phyloP scores from a whole-genome alignment of 2,329 filamentous ascomycete species.

The Colletotrichum noveboracense region DNA sequence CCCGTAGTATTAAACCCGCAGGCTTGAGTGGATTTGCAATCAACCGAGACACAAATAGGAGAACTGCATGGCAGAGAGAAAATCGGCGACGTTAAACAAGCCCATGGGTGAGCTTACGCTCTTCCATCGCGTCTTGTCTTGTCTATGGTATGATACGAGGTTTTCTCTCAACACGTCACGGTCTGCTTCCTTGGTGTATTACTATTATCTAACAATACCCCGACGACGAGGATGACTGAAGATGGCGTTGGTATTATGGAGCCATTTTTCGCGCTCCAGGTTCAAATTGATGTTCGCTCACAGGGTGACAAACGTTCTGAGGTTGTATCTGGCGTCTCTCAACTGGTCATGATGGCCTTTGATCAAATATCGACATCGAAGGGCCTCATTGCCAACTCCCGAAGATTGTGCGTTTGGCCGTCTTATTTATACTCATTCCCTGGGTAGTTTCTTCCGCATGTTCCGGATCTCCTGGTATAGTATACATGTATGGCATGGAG shows the following conservation, averaged over 20 bases:
- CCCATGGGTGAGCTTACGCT: rapidly evolving
- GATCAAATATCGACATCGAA: not conserved
- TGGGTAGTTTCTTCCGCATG: not conserved
- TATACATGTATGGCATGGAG: no score
- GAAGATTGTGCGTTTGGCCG: not conserved
- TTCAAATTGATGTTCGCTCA: not conserved
- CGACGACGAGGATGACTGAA: not conserved
- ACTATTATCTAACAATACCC: not conserved
- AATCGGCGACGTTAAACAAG: no score
- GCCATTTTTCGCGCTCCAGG: not conserved
- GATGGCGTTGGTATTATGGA: not conserved
- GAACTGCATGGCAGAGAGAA: no score
- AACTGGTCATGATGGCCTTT: not conserved
- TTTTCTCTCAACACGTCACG: rapidly evolving
- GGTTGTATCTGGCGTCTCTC: not conserved
- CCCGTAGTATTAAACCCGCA: no score
- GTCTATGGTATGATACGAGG: no score
- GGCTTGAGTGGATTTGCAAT: no score
- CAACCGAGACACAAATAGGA: rapidly evolving
- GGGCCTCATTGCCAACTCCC: no score
- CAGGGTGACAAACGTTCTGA: not conserved
- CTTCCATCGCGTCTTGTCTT: no score
- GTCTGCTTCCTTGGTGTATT: not conserved
- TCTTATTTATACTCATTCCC: not conserved
- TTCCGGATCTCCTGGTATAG: no score